phyloP scores from a whole-genome alignment of 2,329 filamentous ascomycete genomes.

The Fusarium xylarioides region DNA sequence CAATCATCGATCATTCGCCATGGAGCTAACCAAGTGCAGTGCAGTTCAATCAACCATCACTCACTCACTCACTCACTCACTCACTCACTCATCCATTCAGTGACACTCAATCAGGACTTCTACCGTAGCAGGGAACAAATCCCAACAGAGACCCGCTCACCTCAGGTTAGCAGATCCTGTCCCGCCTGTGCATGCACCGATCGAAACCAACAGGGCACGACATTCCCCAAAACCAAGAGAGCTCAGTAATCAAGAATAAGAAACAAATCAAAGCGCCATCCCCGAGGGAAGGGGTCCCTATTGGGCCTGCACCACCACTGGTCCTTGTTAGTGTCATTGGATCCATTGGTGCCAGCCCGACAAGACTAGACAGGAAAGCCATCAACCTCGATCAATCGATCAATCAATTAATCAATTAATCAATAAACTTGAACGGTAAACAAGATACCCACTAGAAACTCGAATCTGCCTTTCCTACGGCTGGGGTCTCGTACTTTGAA shows the following conservation, averaged over 20 bases:
- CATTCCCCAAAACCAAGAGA: not conserved
- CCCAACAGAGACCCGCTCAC: not conserved
- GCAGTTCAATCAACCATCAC: not conserved
- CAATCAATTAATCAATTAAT: not conserved
- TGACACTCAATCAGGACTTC: not conserved
- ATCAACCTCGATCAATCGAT: not conserved
- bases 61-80: not conserved
- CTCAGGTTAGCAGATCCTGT: not conserved
- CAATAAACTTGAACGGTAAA: not conserved
- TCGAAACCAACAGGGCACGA: not conserved
- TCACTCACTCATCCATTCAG: too few species aligned
- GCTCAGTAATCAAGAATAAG: constrained; percentile 25
- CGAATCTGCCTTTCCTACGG: not conserved
- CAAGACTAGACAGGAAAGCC: not conserved
- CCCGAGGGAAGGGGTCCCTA: constrained; percentile 29
- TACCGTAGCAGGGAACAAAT: not conserved
- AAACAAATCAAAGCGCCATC: constrained; percentile 32
- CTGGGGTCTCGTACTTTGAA: not conserved
- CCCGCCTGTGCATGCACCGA: not conserved
- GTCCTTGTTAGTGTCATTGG: not conserved
- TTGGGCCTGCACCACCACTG: constrained; percentile 23
- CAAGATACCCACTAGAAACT: not conserved
- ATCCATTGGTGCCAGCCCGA: not conserved
- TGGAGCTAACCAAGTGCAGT: constrained; percentile 9
- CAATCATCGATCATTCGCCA: constrained; percentile 27